Percentiles rank a stretch among this genome's conserved stretches.
Conservation (phyloP, 345 rosid genomes). For the Raphanus raphanistrum region DNA sequence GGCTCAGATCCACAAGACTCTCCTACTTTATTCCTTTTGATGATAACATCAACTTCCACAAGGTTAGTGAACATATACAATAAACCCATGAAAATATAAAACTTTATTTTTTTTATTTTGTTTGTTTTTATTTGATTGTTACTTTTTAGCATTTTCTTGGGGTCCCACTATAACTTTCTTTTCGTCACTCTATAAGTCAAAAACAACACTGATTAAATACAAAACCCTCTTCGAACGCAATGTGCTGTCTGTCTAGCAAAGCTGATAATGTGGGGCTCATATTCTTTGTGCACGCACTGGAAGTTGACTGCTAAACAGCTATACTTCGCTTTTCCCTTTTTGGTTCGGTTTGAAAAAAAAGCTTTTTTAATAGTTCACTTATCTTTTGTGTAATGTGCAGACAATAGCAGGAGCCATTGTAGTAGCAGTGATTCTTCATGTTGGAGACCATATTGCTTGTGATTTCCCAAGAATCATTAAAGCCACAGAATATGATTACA, state of each 20-base stretch:
- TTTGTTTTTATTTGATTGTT: constrained; percentile 29
- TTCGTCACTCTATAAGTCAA: constrained; percentile 34
- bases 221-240: constrained; percentile 35
- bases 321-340: constrained; percentile 1
- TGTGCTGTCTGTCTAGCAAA: constrained; percentile 23
- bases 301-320: constrained; percentile 42
- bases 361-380: neutral
- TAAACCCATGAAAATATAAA: neutral
- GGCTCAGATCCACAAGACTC: constrained; percentile 86
- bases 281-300: constrained; percentile 40
- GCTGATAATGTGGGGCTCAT: constrained; percentile 28
- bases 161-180: constrained; percentile 43
- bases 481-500: constrained; percentile 38
- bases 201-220: constrained; percentile 16
- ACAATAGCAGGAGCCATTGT: constrained; percentile 95
- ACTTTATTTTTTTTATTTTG: neutral
- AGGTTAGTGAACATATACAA: constrained; percentile 48
- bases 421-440: constrained; percentile 84
- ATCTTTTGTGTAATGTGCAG: constrained; percentile 40
- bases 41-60: constrained; percentile 98
- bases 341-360: neutral
- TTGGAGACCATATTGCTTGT: constrained; percentile 87
- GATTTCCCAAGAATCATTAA: constrained; percentile 77
- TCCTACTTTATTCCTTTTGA: constrained; percentile 83
- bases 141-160: constrained; percentile 30